Evolutionary conservation across 768 basidiomycete species (phyloP).

Genomic region (Suillus tomentosus): DNA sequence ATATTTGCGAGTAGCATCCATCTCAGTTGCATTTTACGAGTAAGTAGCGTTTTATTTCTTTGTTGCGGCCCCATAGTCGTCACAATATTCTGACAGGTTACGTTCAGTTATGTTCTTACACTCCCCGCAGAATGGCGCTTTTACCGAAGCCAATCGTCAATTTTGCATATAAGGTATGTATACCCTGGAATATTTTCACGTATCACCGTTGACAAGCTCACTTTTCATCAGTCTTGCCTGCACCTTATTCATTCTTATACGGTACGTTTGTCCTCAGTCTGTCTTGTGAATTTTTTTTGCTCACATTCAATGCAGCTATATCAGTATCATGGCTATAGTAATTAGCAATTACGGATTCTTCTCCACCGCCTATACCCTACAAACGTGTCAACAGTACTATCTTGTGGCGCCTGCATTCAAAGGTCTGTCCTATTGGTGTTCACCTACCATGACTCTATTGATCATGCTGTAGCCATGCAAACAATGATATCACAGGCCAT

Average conservation of each 20-base stretch:
- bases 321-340: conserved; percentile 48
- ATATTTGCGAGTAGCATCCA: conserved; percentile 37
- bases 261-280: conserved; percentile 15
- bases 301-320: conserved; percentile 24
- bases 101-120: conserved; percentile 33
- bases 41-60: conserved; percentile 19
- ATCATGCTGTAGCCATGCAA: conserved; percentile 50
- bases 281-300: not conserved
- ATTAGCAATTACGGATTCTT: conserved; percentile 64
- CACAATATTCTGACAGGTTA: not conserved
- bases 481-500: conserved; percentile 67
- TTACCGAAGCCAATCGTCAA: conserved; percentile 30
- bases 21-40: conserved; percentile 43
- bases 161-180: conserved; percentile 30
- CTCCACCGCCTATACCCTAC: conserved; percentile 46
- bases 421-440: conserved; percentile 38
- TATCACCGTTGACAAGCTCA: not conserved
- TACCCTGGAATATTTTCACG: not conserved
- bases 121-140: conserved; percentile 36
- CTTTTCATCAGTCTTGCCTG: conserved; percentile 28
- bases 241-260: conserved; percentile 35
- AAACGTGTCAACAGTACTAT: conserved; percentile 50
- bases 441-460: not conserved
- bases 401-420: conserved; percentile 60
- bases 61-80: not conserved